Evolutionary conservation across 345 rosid species (phyloP), one percentile per base, ranked within the genome.

Genomic region (Citrus mangshanensis): DNA sequence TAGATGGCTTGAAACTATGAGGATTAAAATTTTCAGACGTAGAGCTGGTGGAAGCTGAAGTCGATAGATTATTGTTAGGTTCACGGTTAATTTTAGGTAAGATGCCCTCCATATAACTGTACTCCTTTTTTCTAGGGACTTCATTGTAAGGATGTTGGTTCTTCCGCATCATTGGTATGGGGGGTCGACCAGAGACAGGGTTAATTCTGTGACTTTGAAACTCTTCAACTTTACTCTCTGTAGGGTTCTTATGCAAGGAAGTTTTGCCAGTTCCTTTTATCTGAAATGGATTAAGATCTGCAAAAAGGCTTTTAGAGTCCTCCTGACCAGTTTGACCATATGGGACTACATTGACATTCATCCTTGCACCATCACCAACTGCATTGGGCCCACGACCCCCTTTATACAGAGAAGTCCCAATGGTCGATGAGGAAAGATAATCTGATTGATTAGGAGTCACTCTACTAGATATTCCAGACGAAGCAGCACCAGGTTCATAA

Each of bases 251-350:
- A 61, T 82, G 92, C 82, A 81, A 84, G 73, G 75, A 89, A 73
- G 81, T 84, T 85, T 90, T 94, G 58, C 89, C 92, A 75, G 89
- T 83, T 83, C 97, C 98, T 87, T 94, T 94, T 46, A 88, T 89
- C 80, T 92, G 98, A 81, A 97, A 92, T 28, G 97, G 99, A 83
- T 94, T 92, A 78, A 93, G 98, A 85, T 97, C 99, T 79, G 98
- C 94, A 67, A 97, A 97, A 82, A 91, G 98, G 81, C 85, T 88
- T 76, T 76, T 90, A 4, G 91, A 80, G 80, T 97, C 99, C 71
- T 94, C 98, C 64, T 86, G 78, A 77, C 75, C 83, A 82, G 78
- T 93, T 81, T 91, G 96, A 78, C 83, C 82, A 84, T 88, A 88
- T 19, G 98, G 96, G 79, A 87, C 87, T 61, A 91, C 84, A 88